phyloP scores from a whole-genome alignment of 2,329 filamentous ascomycete genomes.

The Phialophora chinensis region DNA sequence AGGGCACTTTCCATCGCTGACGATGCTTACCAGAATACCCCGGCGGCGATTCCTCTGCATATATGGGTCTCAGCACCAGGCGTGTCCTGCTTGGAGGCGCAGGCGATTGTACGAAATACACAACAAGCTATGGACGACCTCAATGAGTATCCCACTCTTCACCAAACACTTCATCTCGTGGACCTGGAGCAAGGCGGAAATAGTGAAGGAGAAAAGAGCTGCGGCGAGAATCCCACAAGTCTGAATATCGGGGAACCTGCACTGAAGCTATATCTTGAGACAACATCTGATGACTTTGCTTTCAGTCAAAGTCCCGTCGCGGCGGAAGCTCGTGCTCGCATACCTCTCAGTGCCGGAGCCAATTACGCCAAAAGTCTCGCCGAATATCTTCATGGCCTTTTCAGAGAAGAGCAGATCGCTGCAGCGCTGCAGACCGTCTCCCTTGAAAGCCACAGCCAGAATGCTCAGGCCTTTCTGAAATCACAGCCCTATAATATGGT shows the following conservation, averaged over 20 bases:
- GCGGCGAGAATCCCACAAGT: constrained; percentile 40
- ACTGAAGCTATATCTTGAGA: constrained; percentile 72
- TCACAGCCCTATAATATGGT: constrained; percentile 53
- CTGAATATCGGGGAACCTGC: constrained; percentile 57
- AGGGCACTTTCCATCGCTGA: constrained; percentile 14
- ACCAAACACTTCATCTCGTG: constrained; percentile 72
- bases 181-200: constrained; percentile 41
- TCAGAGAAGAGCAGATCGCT: constrained; percentile 89
- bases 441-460: constrained; percentile 41
- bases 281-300: constrained; percentile 46
- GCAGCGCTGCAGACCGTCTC: constrained; percentile 63
- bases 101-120: constrained; percentile 76
- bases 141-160: constrained; percentile 84
- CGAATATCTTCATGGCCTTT: constrained; percentile 75
- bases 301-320: constrained; percentile 28
- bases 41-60: constrained; percentile 83
- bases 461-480: constrained; percentile 44
- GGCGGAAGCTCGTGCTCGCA: constrained; percentile 25
- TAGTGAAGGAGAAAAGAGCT: constrained; percentile 10
- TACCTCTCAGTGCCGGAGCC: constrained; percentile 9
- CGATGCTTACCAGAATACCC: constrained; percentile 69
- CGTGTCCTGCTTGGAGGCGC: constrained; percentile 70
- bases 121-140: constrained; percentile 86
- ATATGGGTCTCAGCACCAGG: constrained; percentile 76
- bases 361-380: constrained; percentile 68